These are phyloP conservation scores for Bertia moriformis DNA, from an alignment of 2,329 filamentous ascomycete genomes.

Conservation along the genomic window DNA sequence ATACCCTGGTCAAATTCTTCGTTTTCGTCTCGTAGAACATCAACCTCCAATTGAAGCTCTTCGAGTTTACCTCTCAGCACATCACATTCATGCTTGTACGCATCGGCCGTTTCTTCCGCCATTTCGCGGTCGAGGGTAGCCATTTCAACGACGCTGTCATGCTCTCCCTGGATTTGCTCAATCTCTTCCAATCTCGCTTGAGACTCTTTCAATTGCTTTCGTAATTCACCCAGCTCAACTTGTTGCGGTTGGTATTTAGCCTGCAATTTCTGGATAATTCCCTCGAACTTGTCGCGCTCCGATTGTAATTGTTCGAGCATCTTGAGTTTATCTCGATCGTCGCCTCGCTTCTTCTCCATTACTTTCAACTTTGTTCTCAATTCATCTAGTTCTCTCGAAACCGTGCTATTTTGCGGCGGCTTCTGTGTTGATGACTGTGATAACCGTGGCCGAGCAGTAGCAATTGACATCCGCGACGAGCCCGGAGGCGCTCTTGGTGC, in stretches of 20 bases:
- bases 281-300: conserved; percentile 35
- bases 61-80: conserved; percentile 36
- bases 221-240: conserved; percentile 40
- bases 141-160: conserved; percentile 47
- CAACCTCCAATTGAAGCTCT: conserved; percentile 48
- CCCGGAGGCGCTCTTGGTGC: background rate
- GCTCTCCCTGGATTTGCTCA: conserved; percentile 37
- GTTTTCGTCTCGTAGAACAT: conserved; percentile 49
- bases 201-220: conserved; percentile 37
- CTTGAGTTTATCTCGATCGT: conserved; percentile 46
- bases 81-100: conserved; percentile 41
- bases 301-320: conserved; percentile 35
- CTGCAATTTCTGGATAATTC: conserved; percentile 51
- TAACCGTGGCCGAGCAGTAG: background rate
- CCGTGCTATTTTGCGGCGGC: conserved; percentile 7
- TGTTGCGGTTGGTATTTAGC: conserved; percentile 45
- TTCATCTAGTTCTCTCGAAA: conserved; percentile 37
- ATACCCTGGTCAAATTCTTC: conserved; percentile 44
- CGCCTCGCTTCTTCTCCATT: conserved; percentile 47
- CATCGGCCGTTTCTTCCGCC: conserved; percentile 51
- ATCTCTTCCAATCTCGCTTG: conserved; percentile 19
- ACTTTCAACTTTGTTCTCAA: conserved; percentile 45
- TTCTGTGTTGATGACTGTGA: background rate
- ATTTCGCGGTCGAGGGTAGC: conserved; percentile 51
- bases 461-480: background rate